These are phyloP conservation scores for Xylaria bambusicola DNA, from an alignment of 495 filamentous ascomycete genomes.

Conservation along the genomic window DNA sequence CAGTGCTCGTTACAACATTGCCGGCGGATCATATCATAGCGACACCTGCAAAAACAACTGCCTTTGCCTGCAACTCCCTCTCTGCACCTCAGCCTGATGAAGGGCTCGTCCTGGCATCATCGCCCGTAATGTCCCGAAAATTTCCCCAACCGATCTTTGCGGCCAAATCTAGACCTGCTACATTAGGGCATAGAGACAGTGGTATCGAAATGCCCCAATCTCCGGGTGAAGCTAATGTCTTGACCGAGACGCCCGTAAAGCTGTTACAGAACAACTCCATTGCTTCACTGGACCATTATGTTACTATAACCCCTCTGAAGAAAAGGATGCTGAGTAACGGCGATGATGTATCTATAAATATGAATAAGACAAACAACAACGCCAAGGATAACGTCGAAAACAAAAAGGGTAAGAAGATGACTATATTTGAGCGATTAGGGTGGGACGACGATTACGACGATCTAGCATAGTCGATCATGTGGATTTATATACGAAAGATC, in stretches of 20 bases:
- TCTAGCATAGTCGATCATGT: conserved; percentile 14
- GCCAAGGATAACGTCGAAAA: conserved; percentile 8
- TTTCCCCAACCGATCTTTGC: conserved; percentile 45
- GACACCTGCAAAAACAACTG: conserved; percentile 31
- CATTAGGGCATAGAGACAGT: conserved; percentile 23
- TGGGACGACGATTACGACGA: conserved; percentile 73
- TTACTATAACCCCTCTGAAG: conserved; percentile 26
- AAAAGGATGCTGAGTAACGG: conserved; percentile 48
- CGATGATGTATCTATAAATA: conserved; percentile 23
- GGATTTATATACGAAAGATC: neutral
- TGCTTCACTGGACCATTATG: conserved; percentile 17
- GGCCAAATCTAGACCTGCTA: conserved; percentile 16
- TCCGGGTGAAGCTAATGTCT: conserved; percentile 31
- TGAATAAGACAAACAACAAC: conserved; percentile 23
- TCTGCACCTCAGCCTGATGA: conserved; percentile 23
- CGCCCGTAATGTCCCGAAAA: conserved; percentile 50
- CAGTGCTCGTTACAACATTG: conserved; percentile 9
- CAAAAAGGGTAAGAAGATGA: conserved; percentile 35
- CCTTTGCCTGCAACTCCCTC: conserved; percentile 18
- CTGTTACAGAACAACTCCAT: conserved; percentile 18
- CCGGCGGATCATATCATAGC: conserved; percentile 25
- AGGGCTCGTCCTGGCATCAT: conserved; percentile 35
- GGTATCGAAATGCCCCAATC: conserved; percentile 45
- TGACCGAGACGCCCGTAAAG: conserved; percentile 44
- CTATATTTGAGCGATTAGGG: conserved; percentile 71